Conservation (phyloP, 139 green algal species). For the Bryopsis sp. region DNA sequence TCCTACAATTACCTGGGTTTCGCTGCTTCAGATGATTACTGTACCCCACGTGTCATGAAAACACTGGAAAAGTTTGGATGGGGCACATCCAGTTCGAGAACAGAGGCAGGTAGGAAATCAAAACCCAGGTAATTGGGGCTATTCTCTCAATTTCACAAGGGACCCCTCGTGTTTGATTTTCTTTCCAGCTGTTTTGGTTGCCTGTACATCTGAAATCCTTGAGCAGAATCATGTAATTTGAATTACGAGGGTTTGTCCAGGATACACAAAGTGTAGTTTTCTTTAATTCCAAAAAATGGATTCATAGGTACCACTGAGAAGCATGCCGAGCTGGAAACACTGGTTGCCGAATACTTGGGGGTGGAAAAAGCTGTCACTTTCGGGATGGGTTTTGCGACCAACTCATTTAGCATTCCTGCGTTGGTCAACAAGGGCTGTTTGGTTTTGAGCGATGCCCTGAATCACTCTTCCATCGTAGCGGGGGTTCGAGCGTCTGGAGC, state of each 20-base stretch:
- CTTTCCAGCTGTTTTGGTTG: too few relatives aligned
- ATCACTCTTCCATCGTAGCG: slow-evolving; percentile 93
- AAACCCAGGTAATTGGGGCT: neutral
- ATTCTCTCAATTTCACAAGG: neutral
- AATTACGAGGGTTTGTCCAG: too few relatives aligned
- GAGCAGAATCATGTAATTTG: too few relatives aligned
- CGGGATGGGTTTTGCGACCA: slow-evolving; percentile 99
- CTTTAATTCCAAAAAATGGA: too few relatives aligned
- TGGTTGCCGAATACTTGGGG: slow-evolving; percentile 78
- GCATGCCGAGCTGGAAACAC: slow-evolving; percentile 76
- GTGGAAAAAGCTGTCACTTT: slow-evolving; percentile 81
- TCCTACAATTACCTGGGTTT: slow-evolving; percentile 99
- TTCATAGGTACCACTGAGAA: slow-evolving; percentile 50
- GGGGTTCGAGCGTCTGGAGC: slow-evolving; percentile 70
- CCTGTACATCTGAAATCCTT: too few relatives aligned
- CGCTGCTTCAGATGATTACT: slow-evolving; percentile 84
- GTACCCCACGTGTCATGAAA: slow-evolving; percentile 75
- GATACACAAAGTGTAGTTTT: too few relatives aligned
- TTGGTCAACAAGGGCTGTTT: slow-evolving; percentile 75
- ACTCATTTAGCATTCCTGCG: slow-evolving; percentile 80
- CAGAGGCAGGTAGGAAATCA: slow-evolving; percentile 38
- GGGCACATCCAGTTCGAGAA: slow-evolving; percentile 48
- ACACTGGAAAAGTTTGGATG: slow-evolving; percentile 50
- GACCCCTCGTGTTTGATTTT: too few relatives aligned
- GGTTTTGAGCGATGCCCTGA: slow-evolving; percentile 89